Conservation (phyloP, 2,329 filamentous ascomycete species). For the Clonostachys solani region DNA sequence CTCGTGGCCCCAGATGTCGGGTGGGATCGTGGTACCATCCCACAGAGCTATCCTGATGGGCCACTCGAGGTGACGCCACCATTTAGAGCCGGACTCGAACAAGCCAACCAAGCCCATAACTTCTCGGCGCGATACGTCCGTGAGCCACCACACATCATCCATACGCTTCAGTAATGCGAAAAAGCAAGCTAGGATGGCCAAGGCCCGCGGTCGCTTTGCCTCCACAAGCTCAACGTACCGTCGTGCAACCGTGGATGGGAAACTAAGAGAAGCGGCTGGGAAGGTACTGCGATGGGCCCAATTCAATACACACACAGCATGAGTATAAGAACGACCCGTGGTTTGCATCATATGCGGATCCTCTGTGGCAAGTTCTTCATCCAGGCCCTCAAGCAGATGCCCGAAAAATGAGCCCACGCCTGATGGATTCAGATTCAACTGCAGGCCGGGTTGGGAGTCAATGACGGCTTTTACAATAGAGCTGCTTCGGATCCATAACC, state of each 20-base stretch:
- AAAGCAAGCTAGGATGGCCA: conserved; percentile 62
- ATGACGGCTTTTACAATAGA: conserved; percentile 56
- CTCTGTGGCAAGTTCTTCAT: conserved; percentile 45
- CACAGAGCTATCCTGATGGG: conserved; percentile 55
- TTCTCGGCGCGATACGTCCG: conserved; percentile 61
- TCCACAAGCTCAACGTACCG: conserved; percentile 58
- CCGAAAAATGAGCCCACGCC: conserved; percentile 54
- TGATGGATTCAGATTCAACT: conserved; percentile 51
- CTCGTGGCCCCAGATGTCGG: conserved; percentile 53
- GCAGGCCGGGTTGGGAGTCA: conserved; percentile 58
- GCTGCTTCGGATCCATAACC: conserved; percentile 59
- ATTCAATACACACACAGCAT: conserved; percentile 62
- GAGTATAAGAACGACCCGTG: conserved; percentile 51
- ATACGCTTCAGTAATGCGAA: conserved; percentile 61
- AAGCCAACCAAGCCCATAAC: conserved; percentile 59
- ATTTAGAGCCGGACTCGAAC: conserved; percentile 53
- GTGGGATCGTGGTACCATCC: conserved; percentile 46
- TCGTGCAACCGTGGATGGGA: conserved; percentile 60
- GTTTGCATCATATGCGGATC: conserved; percentile 18
- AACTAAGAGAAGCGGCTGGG: conserved; percentile 53
- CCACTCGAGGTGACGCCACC: conserved; percentile 61
- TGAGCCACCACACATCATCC: conserved; percentile 65
- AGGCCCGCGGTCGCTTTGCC: conserved; percentile 53
- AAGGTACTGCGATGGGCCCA: conserved; percentile 61
- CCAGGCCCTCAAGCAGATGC: conserved; percentile 51